These are phyloP conservation scores for Taphrina communis DNA, from an alignment of 1,139 yeast species.

Conservation along the genomic window DNA sequence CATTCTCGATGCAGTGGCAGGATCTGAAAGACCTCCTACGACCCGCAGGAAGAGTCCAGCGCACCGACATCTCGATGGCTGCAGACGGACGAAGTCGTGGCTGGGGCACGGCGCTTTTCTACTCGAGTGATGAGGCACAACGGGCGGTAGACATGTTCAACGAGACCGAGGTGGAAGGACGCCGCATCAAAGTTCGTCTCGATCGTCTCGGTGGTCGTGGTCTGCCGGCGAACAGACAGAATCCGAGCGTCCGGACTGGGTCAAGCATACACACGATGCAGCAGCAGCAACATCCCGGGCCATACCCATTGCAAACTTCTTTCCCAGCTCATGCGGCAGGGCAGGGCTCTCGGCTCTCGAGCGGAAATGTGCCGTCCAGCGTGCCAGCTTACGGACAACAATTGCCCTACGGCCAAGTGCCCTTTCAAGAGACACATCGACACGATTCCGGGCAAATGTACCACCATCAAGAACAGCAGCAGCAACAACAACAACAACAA, in stretches of 20 bases:
- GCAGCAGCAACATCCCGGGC: slow-evolving; percentile 1
- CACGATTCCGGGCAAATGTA: neutral
- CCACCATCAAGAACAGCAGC: slow-evolving; percentile 15
- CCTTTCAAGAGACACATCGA: neutral
- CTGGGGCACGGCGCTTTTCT: slow-evolving; percentile 68
- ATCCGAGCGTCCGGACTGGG: neutral
- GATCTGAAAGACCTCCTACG: slow-evolving; percentile 57
- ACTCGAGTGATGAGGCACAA: slow-evolving; percentile 59
- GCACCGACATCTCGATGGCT: slow-evolving; percentile 63
- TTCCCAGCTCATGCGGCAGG: slow-evolving; percentile 6
- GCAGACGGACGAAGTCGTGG: slow-evolving; percentile 60
- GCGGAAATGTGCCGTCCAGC: neutral
- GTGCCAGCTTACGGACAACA: neutral
- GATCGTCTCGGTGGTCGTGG: slow-evolving; percentile 52
- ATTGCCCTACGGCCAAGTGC: neutral
- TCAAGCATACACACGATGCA: neutral
- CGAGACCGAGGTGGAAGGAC: slow-evolving; percentile 62
- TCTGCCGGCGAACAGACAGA: neutral
- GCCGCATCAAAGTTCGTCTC: slow-evolving; percentile 65
- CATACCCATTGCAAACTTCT: slow-evolving; percentile 9
- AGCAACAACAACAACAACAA: slow-evolving; percentile 19
- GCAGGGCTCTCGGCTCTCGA: neutral
- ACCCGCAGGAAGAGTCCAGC: slow-evolving; percentile 55
- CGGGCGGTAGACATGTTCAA: slow-evolving; percentile 60
- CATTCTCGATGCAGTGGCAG: slow-evolving; percentile 64